phyloP scores from a whole-genome alignment of 2,329 filamentous ascomycete species.

The Pyrenochaeta sp. region DNA sequence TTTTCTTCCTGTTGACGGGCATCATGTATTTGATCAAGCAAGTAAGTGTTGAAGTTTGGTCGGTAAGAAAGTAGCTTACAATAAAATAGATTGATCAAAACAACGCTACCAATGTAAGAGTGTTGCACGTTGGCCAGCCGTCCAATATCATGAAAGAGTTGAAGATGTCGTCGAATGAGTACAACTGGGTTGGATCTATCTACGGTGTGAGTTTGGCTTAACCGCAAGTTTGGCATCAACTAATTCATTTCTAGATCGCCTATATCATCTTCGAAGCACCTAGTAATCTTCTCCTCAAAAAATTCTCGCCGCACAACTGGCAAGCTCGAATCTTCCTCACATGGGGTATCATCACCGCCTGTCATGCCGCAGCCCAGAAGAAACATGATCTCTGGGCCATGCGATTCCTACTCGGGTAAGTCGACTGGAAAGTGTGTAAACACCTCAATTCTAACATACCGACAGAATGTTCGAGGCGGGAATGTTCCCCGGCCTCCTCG shows the following conservation, averaged over 20 bases:
- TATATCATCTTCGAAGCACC: slow-evolving; percentile 39
- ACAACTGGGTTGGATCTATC: slow-evolving; percentile 34
- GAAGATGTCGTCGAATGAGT: slow-evolving; percentile 28
- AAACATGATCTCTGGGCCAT: slow-evolving; percentile 33
- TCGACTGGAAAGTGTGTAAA: slow-evolving; percentile 18
- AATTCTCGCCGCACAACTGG: slow-evolving; percentile 46
- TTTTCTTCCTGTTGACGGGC: slow-evolving; percentile 28
- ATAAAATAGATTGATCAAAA: slow-evolving; percentile 26
- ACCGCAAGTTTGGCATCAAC: background rate
- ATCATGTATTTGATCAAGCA: slow-evolving; percentile 36
- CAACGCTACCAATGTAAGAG: slow-evolving; percentile 31
- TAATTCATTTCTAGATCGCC: slow-evolving; percentile 15
- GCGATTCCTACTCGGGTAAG: slow-evolving; percentile 29
- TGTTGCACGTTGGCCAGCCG: slow-evolving; percentile 28
- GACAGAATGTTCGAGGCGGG: slow-evolving; percentile 32
- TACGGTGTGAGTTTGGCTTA: slow-evolving; percentile 16
- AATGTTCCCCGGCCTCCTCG: slow-evolving; percentile 39
- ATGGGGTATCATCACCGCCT: slow-evolving; percentile 35
- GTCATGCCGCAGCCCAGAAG: slow-evolving; percentile 37
- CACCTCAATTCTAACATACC: slow-evolving; percentile 33
- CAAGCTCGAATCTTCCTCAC: slow-evolving; percentile 40
- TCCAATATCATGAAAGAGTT: slow-evolving; percentile 28
- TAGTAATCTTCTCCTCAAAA: slow-evolving; percentile 48
- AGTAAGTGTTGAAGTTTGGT: slow-evolving; percentile 4
- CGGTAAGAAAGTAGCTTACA: background rate